phyloP scores from a whole-genome alignment of 2,329 filamentous ascomycete species.

The Curvularia lunata region DNA sequence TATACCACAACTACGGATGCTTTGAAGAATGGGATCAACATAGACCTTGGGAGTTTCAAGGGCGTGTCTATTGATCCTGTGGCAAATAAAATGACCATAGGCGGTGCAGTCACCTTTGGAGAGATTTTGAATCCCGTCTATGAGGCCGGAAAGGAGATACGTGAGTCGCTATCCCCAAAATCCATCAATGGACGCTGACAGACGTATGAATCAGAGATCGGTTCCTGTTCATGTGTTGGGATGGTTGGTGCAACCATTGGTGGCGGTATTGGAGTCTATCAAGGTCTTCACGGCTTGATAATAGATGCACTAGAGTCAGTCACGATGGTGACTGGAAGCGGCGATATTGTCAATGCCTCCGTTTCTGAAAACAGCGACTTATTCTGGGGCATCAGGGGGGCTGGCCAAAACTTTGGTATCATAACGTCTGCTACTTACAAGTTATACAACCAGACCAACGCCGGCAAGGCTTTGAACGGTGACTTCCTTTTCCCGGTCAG shows the following conservation, averaged over 20 bases:
- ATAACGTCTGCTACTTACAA: constrained; percentile 7
- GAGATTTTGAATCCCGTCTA: neutral
- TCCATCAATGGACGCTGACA: neutral
- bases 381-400: constrained; percentile 7
- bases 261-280: constrained; percentile 14
- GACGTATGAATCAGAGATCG: neutral
- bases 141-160: constrained; percentile 1
- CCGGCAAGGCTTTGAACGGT: neutral
- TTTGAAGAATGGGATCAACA: neutral
- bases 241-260: constrained; percentile 13
- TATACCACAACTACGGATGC: constrained; percentile 4
- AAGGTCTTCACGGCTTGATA: constrained; percentile 6
- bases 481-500: neutral
- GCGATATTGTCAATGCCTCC: constrained; percentile 6
- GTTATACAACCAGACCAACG: neutral
- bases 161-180: neutral
- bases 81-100: constrained; percentile 1
- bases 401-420: constrained; percentile 7
- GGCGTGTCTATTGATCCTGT: neutral
- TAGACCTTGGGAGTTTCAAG: neutral
- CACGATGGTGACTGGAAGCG: constrained; percentile 3
- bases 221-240: constrained; percentile 6
- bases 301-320: constrained; percentile 5
- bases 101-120: neutral
- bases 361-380: neutral